Base-by-base conservation (phyloP, 208 protist genomes). In the Trypanosoma vivax region DNA sequence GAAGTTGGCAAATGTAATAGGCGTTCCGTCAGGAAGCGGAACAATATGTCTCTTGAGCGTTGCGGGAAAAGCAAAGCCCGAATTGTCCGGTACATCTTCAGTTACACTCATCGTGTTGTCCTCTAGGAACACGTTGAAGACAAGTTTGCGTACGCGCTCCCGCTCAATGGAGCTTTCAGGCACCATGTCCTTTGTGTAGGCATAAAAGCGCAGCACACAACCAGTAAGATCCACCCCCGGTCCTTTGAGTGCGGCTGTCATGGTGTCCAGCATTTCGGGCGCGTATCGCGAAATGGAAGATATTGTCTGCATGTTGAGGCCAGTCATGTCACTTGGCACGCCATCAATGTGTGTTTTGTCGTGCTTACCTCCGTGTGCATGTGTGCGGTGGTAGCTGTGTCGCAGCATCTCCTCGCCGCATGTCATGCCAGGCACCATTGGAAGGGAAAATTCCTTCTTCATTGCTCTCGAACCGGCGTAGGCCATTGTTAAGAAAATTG, bases 61-160 rank as follows among this genome's bases (percentile, higher is more conserved):
- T 23, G 62, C 67, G 30, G 89, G 84, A 52, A 98, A 95, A 18
- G 88, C 83, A 34, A 99, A 87, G 27, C 97, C 97, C 29, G 80
- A 93, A 82, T 99, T 99, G 47, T 96, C 88, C 40, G 93, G 57
- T 31, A 68, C 38, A 14, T 88, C 79, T 77, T 99, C 97, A 31
- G 73, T 70, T 47, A 99, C 81, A 52, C 92, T 91, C 70, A 99
- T 96, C 39, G 97, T 97, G 71, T 95, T 94, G 65, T 99, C 97
- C 53, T 96, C 93, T 2, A 99, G 79, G 61, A 90, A 98, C 50
- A 92, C 97, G 41, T 90, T 78, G 30, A 99, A 70, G 9, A 81
- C 60, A 55, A 93, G 70, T 39, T 87, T 86, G 23, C 95, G 86
- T 31, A 98, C 64, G 18, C 97, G 87, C 48, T 82, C 79, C 51